Evolutionary conservation across 257 asterid species (phyloP).

Genomic region (Solanum habrochaites): DNA sequence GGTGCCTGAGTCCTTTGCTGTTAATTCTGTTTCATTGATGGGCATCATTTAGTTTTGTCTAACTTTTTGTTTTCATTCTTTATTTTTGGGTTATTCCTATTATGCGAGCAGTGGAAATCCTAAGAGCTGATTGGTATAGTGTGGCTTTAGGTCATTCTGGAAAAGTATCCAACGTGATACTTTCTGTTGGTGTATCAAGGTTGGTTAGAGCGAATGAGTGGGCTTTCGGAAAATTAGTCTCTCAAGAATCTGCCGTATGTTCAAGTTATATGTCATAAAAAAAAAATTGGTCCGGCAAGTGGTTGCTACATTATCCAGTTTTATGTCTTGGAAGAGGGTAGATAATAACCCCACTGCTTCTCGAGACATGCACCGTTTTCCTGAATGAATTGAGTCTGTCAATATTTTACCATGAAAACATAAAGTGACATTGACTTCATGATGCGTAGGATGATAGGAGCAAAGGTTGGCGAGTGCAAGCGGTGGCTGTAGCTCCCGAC

Average conservation of each 20-base stretch:
- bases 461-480: slow-evolving; percentile 17
- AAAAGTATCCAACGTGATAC: not conserved
- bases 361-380: not conserved
- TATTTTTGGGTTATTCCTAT: not conserved
- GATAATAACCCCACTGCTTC: not conserved
- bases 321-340: not conserved
- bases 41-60: not conserved
- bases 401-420: not conserved
- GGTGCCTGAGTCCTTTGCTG: not conserved
- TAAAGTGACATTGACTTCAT: not conserved
- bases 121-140: not conserved
- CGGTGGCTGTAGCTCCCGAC: slow-evolving; percentile 14
- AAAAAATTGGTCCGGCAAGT: not conserved
- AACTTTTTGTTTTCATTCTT: not conserved
- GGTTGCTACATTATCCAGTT: not conserved
- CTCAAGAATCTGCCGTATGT: not conserved
- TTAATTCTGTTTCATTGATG: not conserved
- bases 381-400: not conserved
- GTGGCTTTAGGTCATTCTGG: not conserved
- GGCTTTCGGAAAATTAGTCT: not conserved
- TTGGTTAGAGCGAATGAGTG: not conserved
- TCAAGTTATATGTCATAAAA: not conserved
- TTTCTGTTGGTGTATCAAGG: not conserved
- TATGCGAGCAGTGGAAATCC: not conserved
- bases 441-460: slow-evolving; percentile 14